Percentiles rank a stretch among this genome's conserved stretches.
Conservation (phyloP, 2,329 filamentous ascomycete genomes). For the Claviceps fusiformis region DNA sequence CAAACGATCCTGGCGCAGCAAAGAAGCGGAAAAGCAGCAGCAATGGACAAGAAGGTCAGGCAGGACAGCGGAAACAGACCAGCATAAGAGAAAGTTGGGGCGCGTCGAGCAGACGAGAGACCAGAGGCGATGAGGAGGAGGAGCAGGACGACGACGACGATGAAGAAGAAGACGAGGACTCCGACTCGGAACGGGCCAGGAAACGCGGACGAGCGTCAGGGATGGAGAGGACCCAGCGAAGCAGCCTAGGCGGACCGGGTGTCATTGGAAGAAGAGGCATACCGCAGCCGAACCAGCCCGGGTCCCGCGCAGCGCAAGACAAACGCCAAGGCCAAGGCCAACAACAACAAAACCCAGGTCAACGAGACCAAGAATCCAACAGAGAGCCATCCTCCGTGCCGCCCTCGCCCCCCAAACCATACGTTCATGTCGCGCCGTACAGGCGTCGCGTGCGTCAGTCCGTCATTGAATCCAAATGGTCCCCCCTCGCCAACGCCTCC, state of each 20-base stretch:
- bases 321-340: not conserved
- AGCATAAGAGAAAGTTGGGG: not conserved
- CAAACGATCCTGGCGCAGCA: not conserved
- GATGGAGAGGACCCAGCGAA: not conserved
- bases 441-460: slow-evolving; percentile 44
- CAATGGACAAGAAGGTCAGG: not conserved
- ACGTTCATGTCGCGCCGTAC: slow-evolving; percentile 37
- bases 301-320: not conserved
- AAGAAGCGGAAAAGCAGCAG: not conserved
- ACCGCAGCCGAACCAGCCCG: slow-evolving; percentile 4
- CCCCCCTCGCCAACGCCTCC: slow-evolving; percentile 38
- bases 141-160: slow-evolving; percentile 14
- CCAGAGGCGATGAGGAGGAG: slow-evolving; percentile 5
- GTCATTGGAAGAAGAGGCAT: slow-evolving; percentile 6
- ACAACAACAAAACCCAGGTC: slow-evolving; percentile 5
- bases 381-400: slow-evolving; percentile 5
- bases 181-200: not conserved
- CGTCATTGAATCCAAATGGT: slow-evolving; percentile 57
- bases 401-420: slow-evolving; percentile 22
- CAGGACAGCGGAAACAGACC: not conserved
- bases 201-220: not conserved
- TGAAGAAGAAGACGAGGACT: not conserved
- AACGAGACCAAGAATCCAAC: not conserved
- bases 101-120: not conserved
- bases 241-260: not conserved